Evolutionary conservation across 176 grass and related monocot genomes (phyloP), one percentile per base, ranked within the genome.

Genomic region (Phoenix roebelenii): DNA sequence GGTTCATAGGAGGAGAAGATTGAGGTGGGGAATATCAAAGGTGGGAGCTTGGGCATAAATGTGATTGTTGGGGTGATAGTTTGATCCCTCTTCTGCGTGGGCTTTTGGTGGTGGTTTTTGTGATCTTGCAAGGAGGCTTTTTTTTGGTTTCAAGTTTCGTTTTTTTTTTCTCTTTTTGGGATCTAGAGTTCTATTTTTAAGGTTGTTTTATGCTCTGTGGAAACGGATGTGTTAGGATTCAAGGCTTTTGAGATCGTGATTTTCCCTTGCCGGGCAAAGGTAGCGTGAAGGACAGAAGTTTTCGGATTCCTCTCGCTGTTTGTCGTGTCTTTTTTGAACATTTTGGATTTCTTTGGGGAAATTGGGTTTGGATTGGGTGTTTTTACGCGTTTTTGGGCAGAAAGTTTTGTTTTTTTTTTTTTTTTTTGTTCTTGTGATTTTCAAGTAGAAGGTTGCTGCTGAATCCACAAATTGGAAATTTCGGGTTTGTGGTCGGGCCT

Each of bases 191-290:
- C 18, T 25, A 15, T 44, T 63, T 63, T 63, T n/a, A 6, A 39
- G 35, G 15, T 23, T 9, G 18, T 24, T 48, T 62, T 57, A 25
- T 23, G 25, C 28, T 63, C 24, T 16, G 25, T 73, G 16, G 49
- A 35, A 7, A 55, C 23, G 18, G 59, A 25, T 63, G 9, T 39
- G 39, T 16, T 51, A 51, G 55, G 55, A 59, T 59, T 51, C 5
- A 23, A 14, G 55, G 16, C 7, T 55, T 55, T 22, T 19, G 51
- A 63, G 51, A 17, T 49, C n/a, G 39, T 18, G 20, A 25, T 56
- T 55, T 73, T 55, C 51, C 26, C 25, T 63, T 23, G 51, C 56
- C 19, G 50, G 20, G 12, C 23, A 35, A 72, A 61, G 49, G 69
- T 32, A 39, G 51, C 18, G 15, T 54, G 70, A 63, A 20, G 18